Evolutionary conservation across 2,329 filamentous ascomycete species (phyloP).

Genomic region (Neopestalotiopsis sp.): DNA sequence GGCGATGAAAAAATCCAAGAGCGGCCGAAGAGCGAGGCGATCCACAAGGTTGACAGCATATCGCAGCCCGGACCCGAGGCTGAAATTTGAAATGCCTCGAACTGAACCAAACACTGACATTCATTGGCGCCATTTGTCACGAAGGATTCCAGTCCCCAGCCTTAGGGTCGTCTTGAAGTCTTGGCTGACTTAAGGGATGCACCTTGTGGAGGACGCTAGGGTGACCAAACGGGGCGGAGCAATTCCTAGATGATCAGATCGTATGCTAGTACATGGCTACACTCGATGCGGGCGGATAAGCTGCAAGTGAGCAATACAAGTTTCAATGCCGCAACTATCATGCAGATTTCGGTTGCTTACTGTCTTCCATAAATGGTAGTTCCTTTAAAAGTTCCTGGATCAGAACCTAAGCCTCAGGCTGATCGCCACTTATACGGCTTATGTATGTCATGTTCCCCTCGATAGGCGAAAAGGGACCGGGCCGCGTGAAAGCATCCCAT

Average conservation of each 20-base stretch:
- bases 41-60: conserved; percentile 9
- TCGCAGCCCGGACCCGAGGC: not conserved
- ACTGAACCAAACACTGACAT: not conserved
- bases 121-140: not conserved
- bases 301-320: conserved; percentile 1
- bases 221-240: conserved; percentile 5
- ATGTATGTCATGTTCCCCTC: not conserved
- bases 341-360: no score
- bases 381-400: no score
- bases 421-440: not conserved
- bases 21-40: conserved; percentile 3
- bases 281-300: not conserved
- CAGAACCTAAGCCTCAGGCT: no score
- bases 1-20: not conserved
- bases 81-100: not conserved
- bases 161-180: not conserved
- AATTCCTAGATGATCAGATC: not conserved
- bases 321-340: no score
- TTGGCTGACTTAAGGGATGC: not conserved
- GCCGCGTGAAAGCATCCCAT: not conserved
- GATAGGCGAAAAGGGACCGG: conserved; percentile 6
- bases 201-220: conserved; percentile 12
- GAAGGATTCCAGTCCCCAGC: not conserved
- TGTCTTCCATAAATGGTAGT: no score
- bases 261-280: not conserved